Base-by-base conservation (phyloP, 108 stramenopile species). In the Fragilaria crotonensis region DNA sequence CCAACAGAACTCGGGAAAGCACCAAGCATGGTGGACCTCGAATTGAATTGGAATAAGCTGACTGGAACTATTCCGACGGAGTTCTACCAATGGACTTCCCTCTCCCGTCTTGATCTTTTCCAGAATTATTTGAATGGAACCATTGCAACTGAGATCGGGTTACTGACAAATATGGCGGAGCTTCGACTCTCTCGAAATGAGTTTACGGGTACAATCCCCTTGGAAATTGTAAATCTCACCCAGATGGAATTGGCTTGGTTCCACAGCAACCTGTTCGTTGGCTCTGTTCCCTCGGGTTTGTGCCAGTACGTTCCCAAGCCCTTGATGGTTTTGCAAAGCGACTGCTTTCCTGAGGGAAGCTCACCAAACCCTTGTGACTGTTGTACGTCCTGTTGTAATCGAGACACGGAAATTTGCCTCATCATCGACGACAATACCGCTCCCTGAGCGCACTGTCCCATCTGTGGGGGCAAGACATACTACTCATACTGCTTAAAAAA, bases 61-160 rank as follows among this genome's bases (percentile, higher is more conserved):
- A 64, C 59, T 20, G 78, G 78, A 48, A 60, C 61, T 31, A 33
- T 79, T 45, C 78, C 78, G 28, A 26, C 60, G 0, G 78, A 79
- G 32, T 2, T 62, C 11, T 41, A 41, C 14, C 14, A 7, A 7
- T 41, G 7, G 36, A 11, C 36, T 7, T 19, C 5, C 17, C 20
- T 50, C 7, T 7, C 17, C 20, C 17, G 20, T 25, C 49, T 50
- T 7, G 9, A 7, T 50, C 17, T 23, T 7, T 21, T 7, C 7
- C 20, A 5, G 20, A 19, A 50, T 21, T 50, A 7, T 25, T 7
- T 19, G 20, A 7, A 5, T 7, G 49, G 22, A 50, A 25, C 22
- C 20, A 50, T 50, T n/a, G 20, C 17, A 7, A 23, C n/a, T 50
- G 22, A 50, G 20, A 52, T 58, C 14, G 55, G 57, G 5, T 21